Conservation (phyloP, 805 yeast genomes). For the Isabelozyma rhagii region DNA sequence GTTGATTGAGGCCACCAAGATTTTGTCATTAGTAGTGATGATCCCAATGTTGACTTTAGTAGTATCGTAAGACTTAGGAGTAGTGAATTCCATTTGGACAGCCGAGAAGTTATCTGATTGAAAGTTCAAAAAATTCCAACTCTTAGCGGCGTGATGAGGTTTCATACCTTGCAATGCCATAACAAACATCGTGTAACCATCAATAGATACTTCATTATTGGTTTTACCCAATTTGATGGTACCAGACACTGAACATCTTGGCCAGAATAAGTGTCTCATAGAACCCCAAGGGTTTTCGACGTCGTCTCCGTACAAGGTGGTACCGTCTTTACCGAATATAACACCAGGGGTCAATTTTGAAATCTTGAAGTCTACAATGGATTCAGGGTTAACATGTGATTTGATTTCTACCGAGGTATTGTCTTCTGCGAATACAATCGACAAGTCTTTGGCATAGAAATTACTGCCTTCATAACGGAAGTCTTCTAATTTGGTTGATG, state of each 20-base stretch:
- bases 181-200: conserved; percentile 73
- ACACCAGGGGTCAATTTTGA: conserved; percentile 70
- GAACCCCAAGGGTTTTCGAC: conserved; percentile 89
- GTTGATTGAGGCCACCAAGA: conserved; percentile 60
- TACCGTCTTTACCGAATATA: conserved; percentile 86
- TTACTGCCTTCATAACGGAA: conserved; percentile 70
- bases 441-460: conserved; percentile 73
- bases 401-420: conserved; percentile 47
- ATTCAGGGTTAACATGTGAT: conserved; percentile 65
- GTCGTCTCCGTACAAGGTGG: conserved; percentile 84
- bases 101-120: conserved; percentile 74
- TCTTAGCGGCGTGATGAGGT: conserved; percentile 97
- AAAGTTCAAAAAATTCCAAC: conserved; percentile 93
- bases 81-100: conserved; percentile 90
- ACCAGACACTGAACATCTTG: conserved; percentile 75
- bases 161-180: conserved; percentile 99
- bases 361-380: conserved; percentile 67
- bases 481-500: conserved; percentile 84
- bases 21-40: conserved; percentile 59
- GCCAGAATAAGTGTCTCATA: conserved; percentile 97
- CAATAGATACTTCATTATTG: conserved; percentile 26
- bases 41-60: conserved; percentile 81
- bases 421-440: conserved; percentile 59
- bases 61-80: conserved; percentile 85
- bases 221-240: conserved; percentile 43